Base-by-base conservation (phyloP, 2,329 filamentous ascomycete species). In the Biscogniauxia marginata region DNA sequence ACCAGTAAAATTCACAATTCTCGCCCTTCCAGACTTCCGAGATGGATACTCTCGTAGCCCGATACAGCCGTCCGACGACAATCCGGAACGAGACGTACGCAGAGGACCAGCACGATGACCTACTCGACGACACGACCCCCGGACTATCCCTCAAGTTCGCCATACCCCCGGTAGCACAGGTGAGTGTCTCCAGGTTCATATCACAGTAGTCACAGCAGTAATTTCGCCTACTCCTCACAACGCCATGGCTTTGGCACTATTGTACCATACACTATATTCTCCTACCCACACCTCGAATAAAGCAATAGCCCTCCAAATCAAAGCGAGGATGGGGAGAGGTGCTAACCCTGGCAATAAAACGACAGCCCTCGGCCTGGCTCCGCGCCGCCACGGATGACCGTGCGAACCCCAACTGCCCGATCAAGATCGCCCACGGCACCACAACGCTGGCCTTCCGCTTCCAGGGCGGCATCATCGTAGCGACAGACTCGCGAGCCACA, bases 401-500 rank as follows among this genome's bases (percentile, higher is more conserved):
- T 76, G 88, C 92, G 69, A 99, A 99, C 82, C 92, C 95, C 58
- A 86, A 90, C 77, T 97, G 93, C 77, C 95, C 95, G 67, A 99
- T 99, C 84, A 99, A 99, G 84, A 93, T 99, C 70, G 95, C 95
- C 63, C 95, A 99, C 85, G 95, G 95, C 73, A 99, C 95, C 60
- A 99, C 95, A 57, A 99, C 95, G 52, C 87, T 99, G 60, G 93
- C 93, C 62, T 99, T 99, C 84, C 88, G 93, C 73, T 99, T 98
- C 84, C 87, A 98, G 79, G 93, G 93, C 70, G 95, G 95, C 73
- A 98, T 99, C 78, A 96, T 99, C 72, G 93, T 99, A 52, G 93
- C 93, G 53, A 99, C 95, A 57, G 95, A 99, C 79, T 99, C 95
- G 58, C 87, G 95, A 78, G 95, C 95, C 58, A 96, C 95, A 49